Evolutionary conservation across 495 filamentous ascomycete genomes (phyloP).

Genomic region (Cladorrhinum samala): DNA sequence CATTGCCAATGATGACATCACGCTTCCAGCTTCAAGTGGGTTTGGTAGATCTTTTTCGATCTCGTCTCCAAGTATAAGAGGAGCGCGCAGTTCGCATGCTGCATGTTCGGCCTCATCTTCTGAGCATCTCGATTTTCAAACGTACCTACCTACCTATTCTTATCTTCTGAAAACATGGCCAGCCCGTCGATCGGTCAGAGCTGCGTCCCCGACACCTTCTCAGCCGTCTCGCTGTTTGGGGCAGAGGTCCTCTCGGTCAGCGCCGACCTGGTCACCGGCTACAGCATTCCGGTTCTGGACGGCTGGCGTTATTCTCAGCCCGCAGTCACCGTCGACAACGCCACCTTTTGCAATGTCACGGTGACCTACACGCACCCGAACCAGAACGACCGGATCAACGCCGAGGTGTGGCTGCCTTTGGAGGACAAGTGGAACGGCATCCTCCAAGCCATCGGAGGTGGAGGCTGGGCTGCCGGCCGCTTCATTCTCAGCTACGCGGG

Average conservation of each 20-base stretch:
- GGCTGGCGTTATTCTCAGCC: slow-evolving; percentile 7
- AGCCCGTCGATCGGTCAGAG: too few relatives aligned
- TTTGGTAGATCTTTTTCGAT: too few relatives aligned
- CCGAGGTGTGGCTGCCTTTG: slow-evolving; percentile 33
- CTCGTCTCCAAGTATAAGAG: too few relatives aligned
- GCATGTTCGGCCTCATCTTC: too few relatives aligned
- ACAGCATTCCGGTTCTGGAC: neutral
- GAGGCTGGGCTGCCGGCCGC: slow-evolving; percentile 33
- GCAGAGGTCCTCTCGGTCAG: slow-evolving; percentile 13
- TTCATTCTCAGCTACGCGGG: slow-evolving; percentile 10
- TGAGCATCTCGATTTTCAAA: too few relatives aligned
- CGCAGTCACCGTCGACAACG: slow-evolving; percentile 17
- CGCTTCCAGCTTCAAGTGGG: too few relatives aligned
- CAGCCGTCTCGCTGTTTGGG: slow-evolving; percentile 9
- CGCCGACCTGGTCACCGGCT: slow-evolving; percentile 16
- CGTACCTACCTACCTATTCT: too few relatives aligned
- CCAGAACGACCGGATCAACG: slow-evolving; percentile 29
- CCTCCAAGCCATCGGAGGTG: slow-evolving; percentile 40
- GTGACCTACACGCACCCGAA: slow-evolving; percentile 41
- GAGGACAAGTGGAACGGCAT: slow-evolving; percentile 34
- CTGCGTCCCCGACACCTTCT: slow-evolving; percentile 16
- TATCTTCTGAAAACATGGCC: too few relatives aligned
- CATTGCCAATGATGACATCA: too few relatives aligned
- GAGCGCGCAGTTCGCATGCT: too few relatives aligned
- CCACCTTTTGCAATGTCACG: slow-evolving; percentile 37